These are phyloP conservation scores for Tephrocybe sp. DNA, from an alignment of 768 basidiomycete species.

Conservation along the genomic window DNA sequence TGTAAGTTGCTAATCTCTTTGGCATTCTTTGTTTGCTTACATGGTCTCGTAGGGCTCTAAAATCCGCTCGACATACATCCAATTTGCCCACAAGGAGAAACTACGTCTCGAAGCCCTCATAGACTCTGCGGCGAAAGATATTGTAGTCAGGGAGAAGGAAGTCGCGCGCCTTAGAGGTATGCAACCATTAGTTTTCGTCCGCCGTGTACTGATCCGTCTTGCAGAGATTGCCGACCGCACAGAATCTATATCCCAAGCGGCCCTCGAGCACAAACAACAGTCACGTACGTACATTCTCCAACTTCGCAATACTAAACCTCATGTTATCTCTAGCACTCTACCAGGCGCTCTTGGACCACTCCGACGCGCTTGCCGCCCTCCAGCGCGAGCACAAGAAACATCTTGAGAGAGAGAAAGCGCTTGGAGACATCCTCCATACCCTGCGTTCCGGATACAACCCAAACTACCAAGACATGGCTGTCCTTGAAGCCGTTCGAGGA, in stretches of 20 bases:
- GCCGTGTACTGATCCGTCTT: background rate
- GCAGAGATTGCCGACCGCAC: conserved; percentile 76
- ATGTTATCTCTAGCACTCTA: conserved; percentile 68
- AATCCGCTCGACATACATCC: conserved; percentile 86
- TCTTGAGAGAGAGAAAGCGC: conserved; percentile 69
- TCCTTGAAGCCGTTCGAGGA: conserved; percentile 92
- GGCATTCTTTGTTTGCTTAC: background rate
- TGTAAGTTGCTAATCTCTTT: conserved; percentile 38
- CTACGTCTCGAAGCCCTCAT: conserved; percentile 71
- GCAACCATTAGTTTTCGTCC: background rate
- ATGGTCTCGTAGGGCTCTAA: conserved; percentile 70
- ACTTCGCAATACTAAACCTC: background rate
- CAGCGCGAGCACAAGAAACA: conserved; percentile 70
- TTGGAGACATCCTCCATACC: conserved; percentile 81
- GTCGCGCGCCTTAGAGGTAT: conserved; percentile 72
- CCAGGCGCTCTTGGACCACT: conserved; percentile 68
- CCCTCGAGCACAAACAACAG: conserved; percentile 80
- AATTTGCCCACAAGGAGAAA: conserved; percentile 88
- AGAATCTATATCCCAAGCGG: conserved; percentile 77
- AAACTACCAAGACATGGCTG: conserved; percentile 99
- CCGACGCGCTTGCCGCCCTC: conserved; percentile 75
- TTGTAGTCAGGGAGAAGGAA: conserved; percentile 66
- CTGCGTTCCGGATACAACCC: conserved; percentile 91
- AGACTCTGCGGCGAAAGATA: conserved; percentile 51
- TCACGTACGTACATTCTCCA: conserved; percentile 60